Base-by-base conservation (phyloP, 2,329 filamentous ascomycete genomes). In the Biscogniauxia marginata region DNA sequence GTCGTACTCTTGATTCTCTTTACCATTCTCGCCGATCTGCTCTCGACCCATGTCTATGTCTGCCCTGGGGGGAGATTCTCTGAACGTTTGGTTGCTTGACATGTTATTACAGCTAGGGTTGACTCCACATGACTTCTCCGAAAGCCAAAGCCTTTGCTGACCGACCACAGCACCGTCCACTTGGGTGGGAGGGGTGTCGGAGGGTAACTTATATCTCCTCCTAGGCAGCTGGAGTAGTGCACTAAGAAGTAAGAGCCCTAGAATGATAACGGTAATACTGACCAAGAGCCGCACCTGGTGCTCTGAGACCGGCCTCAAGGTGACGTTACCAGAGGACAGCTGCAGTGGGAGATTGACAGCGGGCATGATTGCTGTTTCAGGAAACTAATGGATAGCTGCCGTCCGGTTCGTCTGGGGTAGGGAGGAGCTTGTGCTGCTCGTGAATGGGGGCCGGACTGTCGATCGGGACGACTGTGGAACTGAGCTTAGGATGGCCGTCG, bases 301-400 rank as follows among this genome's bases (percentile, higher is more conserved):
- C 53, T 62, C 66, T 63, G 61, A 59, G 57, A 68, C 61, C 56
- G 62, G 59, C 58, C 66, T 63, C 60, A 64, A 64, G 52, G 63
- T 66, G 59, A 67, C 62, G 64, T 69, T 66, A 63, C 65, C 65
- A 65, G 63, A 64, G 56, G 62, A 53, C 58, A 56, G 59, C 58
- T 65, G 63, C 50, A 56, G 55, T 58, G 68, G 65, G 59, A 67
- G 65, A 65, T 71, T 69, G 64, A 74, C 63, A 65, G 67, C 69
- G 63, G 75, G 74, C 75, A 76, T 77, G 58, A 57, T 70, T 75
- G 70, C 70, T 71, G 61, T 64, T 68, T 69, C 64, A 50, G 67
- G 67, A 62, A 70, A 66, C 63, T 67, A 59, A 58, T 60, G 58
- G 53, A 54, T 57, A 61, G 55, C 45, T 57, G 56, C 54, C 56